Base-by-base conservation (phyloP, 129 eudicot species). In the Silybum marianum region DNA sequence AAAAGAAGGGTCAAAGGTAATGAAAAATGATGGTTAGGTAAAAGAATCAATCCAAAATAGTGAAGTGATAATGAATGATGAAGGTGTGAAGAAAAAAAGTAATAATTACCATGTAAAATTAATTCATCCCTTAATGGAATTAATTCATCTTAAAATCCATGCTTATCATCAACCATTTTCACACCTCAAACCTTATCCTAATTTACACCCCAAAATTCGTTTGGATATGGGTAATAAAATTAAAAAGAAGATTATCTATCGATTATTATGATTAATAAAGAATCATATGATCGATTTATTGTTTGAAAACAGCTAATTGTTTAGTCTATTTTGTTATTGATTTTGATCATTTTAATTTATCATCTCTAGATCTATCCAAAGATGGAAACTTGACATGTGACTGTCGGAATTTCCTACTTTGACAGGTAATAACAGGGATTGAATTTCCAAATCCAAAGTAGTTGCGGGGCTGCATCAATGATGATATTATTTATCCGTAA, bases 51-150 rank as follows among this genome's bases (percentile, higher is more conserved):
- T 77, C 86, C 82, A 77, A 46, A 83, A 83, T 83, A 77, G 86
- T 83, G 86, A 77, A 77, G 71, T 83, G 86, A 83, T 77, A 83
- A 83, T 72, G 86, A 83, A 73, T 83, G 78, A 76, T 58, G 86
- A 71, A 83, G 86, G 86, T 83, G 86, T 83, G 86, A 83, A 83
- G 82, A 26, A 77, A 83, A 77, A 82, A 69, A 71, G 82, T 71
- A 77, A 77, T 83, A 60, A 83, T 77, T 83, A 77, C 82, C 74
- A 60, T 83, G 77, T 83, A 83, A 83, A 83, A 58, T 71, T 58
- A 77, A 83, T 69, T 70, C 81, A 82, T 76, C 78, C 51, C 42
- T 58, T 21, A 36, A 46, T 48, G 78, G 86, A 77, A 83, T 77
- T 48, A 58, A 71, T 60, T 62, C 51, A 77, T 28, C 82, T 71